Conservation (phyloP, 495 filamentous ascomycete species). For the Baudoinia panamericana region DNA sequence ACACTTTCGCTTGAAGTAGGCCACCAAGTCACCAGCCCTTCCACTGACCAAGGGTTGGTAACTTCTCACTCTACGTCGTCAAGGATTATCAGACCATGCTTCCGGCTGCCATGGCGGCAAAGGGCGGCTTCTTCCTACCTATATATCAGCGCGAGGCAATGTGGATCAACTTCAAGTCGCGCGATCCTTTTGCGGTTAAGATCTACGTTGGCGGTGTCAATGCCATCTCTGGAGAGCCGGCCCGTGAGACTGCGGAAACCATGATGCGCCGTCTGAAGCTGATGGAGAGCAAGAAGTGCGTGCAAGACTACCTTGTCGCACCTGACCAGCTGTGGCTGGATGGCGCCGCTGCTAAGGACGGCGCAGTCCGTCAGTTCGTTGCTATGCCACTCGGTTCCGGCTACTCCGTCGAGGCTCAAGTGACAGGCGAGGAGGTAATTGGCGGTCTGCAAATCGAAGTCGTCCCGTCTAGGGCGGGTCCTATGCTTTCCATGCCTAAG, state of each 20-base stretch:
- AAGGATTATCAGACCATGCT: conserved; percentile 24
- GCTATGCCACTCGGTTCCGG: conserved; percentile 33
- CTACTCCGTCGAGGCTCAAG: conserved; percentile 38
- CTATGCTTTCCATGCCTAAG: neutral
- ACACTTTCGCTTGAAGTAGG: neutral
- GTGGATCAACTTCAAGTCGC: conserved; percentile 33
- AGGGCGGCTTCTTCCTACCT: conserved; percentile 36
- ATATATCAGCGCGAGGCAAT: conserved; percentile 37
- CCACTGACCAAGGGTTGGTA: too few relatives aligned
- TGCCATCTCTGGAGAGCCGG: conserved; percentile 33
- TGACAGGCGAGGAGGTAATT: conserved; percentile 33
- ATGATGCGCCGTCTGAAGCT: conserved; percentile 10
- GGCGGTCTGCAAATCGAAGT: conserved; percentile 40
- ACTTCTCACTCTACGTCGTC: conserved; percentile 34
- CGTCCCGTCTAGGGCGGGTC: conserved; percentile 22
- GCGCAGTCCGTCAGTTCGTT: conserved; percentile 33
- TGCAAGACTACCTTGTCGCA: conserved; percentile 39
- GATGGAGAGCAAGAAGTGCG: conserved; percentile 8
- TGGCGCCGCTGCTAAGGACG: conserved; percentile 28
- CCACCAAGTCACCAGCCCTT: too few relatives aligned
- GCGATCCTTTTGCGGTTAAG: conserved; percentile 31
- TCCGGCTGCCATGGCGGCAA: conserved; percentile 25
- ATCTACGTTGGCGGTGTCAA: conserved; percentile 38
- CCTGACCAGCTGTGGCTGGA: conserved; percentile 38
- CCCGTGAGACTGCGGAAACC: conserved; percentile 22